Conservation (phyloP, 441 rosid genomes). For the Lepidium campestre region DNA sequence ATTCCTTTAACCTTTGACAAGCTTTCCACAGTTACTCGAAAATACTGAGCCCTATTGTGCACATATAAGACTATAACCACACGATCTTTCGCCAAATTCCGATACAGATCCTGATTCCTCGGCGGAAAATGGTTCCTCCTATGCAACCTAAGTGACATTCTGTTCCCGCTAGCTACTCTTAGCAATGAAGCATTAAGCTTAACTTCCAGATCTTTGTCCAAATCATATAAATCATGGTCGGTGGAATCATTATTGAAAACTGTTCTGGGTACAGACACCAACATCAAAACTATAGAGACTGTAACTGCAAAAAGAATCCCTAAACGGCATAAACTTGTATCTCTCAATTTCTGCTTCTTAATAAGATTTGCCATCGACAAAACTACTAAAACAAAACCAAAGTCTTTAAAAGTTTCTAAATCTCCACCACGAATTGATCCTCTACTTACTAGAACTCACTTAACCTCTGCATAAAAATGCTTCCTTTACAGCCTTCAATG, state of each 20-base stretch:
- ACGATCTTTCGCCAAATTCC: constrained; percentile 57
- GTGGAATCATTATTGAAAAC: constrained; percentile 26
- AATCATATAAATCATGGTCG: constrained; percentile 21
- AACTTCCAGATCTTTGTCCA: constrained; percentile 21
- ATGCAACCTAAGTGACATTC: constrained; percentile 53
- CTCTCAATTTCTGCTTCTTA: constrained; percentile 57
- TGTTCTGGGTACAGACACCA: constrained; percentile 45
- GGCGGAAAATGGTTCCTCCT: constrained; percentile 59
- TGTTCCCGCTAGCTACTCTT: constrained; percentile 48
- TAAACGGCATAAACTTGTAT: constrained; percentile 46
- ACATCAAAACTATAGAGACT: constrained; percentile 38
- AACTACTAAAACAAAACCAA: constrained; percentile 1
- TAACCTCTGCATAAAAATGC: not conserved
- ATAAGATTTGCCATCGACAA: constrained; percentile 43
- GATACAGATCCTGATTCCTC: constrained; percentile 61
- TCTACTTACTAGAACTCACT: not conserved
- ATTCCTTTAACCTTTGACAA: constrained; percentile 77
- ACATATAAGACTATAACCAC: constrained; percentile 78
- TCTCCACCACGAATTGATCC: constrained; percentile 10
- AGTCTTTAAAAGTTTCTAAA: not conserved
- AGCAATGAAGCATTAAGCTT: constrained; percentile 33
- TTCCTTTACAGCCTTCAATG: constrained; percentile 12
- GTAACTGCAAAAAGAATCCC: constrained; percentile 44
- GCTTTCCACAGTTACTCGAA: constrained; percentile 66
- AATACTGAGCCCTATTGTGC: constrained; percentile 88